Evolutionary conservation across 1,284 basidiomycete species (phyloP), one percentile per base, ranked within the genome.

Genomic region (Cryptococcus sp.): DNA sequence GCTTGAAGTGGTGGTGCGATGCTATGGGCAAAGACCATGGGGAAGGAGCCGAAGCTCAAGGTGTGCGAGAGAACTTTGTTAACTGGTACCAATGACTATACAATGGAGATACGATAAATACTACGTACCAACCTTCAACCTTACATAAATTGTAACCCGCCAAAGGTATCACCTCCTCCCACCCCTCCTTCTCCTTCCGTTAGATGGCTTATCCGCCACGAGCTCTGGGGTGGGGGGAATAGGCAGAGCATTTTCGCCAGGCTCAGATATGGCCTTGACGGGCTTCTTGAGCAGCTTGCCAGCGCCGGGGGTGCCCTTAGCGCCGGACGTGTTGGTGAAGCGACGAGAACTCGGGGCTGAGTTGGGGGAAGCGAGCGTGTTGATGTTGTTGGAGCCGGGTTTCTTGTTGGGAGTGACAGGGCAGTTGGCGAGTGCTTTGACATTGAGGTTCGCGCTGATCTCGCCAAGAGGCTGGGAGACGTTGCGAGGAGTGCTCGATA

Each of bases 251-350:
- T 33, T 9, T 5, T 11, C 46, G 46, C 15, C 18, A 36, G 21
- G 43, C 35, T 15, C 8, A 33, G 28, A 33, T 4, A 33, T 33
- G 9, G 40, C 33, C 23, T 54, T 46, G 33, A 43, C 49, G 33
- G 21, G 46, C 28, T 47, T 57, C 59, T 67, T 72, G 43, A 75
- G 62, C 15, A 67, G 61, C 52, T 65, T 68, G 21, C 72, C 72
- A 12, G 71, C 72, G 3, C 64, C 63, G 1, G 71, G 70, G 2
- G 72, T 75, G 35, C 72, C 72, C 49, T 65, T 70, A 8, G 65
- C 48, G n/a, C 53, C 38, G 28, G 53, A n/a, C 6, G 55, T 5
- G 44, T 21, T 35, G 42, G 21, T 18, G 23, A 18, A 24, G 20
- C 49, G 37, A 21, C 37, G 33, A 23, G 20, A 37, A 5, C 33